Base-by-base conservation (phyloP, 2,329 filamentous ascomycete genomes). In the Fusarium beomiforme region DNA sequence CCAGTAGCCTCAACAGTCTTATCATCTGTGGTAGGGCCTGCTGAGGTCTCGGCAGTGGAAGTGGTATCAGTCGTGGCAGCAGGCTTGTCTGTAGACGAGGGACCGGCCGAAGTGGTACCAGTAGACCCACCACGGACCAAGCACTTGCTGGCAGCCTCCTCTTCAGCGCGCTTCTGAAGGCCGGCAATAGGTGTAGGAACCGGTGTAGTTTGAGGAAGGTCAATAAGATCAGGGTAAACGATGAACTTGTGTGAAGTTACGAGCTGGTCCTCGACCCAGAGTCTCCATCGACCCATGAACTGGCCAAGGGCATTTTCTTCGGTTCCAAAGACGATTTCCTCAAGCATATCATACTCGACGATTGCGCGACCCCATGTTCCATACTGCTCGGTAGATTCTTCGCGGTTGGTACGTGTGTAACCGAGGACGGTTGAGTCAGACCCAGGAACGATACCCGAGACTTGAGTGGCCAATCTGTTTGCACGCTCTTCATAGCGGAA, bases 251-350 rank as follows among this genome's bases (percentile, higher is more conserved):
- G 70, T 2, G 29, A 64, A 2, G 64, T 64, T 6, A 71, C 41
- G 10, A 73, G 55, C 19, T 54, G 34, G 24, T 69, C 71, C 44
- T 73, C 71, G 24, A 73, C 70, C 71, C 71, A 73, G 17, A 71
- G 56, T 24, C 71, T 69, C 71, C 70, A 73, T 44, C 68, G 59
- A 21, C 42, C 70, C 8, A 67, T 47, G 6, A 50, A 50, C 12
- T 50, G n/a, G 6, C 47, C 47, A n/a, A 19, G 26, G 12, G 34
- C 33, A 6, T 9, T 29, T 8, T 9, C 46, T 14, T 50, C 47
- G 0, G 16, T 14, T 2, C 39, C 43, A 39, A 63, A 17, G 36
- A 64, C n/a, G 21, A 53, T 54, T 4, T 57, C 47, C 2, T 23
- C 29, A 33, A 49, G 26, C 23, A 44, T 50, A 23, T 73, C 70